phyloP scores from a whole-genome alignment of 345 rosid species.

The Linum trigynum region DNA sequence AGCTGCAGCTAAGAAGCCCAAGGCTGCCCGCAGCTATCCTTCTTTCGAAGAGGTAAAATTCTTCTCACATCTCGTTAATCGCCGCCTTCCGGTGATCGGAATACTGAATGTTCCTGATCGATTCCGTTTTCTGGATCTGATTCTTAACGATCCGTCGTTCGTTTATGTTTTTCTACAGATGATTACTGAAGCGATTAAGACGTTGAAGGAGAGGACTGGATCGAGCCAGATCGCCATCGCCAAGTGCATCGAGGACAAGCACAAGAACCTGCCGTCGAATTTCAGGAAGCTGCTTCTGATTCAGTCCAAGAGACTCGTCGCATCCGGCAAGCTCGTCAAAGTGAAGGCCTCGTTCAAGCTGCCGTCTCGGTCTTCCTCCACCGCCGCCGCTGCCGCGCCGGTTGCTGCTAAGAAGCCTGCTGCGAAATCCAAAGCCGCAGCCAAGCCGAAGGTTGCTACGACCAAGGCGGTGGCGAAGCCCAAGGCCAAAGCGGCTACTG shows the following conservation, averaged over 20 bases:
- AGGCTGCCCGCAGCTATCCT: constrained; percentile 14
- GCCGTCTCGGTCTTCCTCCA: constrained; percentile 8
- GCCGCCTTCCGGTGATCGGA: background rate
- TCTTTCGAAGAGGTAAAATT: constrained; percentile 12
- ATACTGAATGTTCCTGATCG: background rate
- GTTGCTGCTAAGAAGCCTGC: background rate
- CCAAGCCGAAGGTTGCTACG: constrained; percentile 1
- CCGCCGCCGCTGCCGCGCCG: background rate
- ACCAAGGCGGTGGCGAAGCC: constrained; percentile 3
- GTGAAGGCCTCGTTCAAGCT: constrained; percentile 22
- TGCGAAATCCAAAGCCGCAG: background rate
- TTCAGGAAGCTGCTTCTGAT: constrained; percentile 15
- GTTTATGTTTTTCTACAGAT: constrained; percentile 4
- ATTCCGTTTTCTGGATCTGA: background rate
- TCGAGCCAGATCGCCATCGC: constrained; percentile 19
- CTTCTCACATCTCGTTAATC: background rate
- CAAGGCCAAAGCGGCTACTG: constrained; percentile 1
- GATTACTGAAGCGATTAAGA: constrained; percentile 12
- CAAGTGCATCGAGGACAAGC: constrained; percentile 19
- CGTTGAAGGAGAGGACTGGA: constrained; percentile 17
- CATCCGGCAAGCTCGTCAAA: constrained; percentile 16
- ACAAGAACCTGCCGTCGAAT: constrained; percentile 14
- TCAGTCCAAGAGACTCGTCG: constrained; percentile 19
- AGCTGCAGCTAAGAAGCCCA: constrained; percentile 9
- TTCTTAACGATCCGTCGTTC: background rate